Evolutionary conservation across 73 alveolate species (phyloP), one percentile per base, ranked within the genome.

Genomic region (Diophrys appendiculata): DNA sequence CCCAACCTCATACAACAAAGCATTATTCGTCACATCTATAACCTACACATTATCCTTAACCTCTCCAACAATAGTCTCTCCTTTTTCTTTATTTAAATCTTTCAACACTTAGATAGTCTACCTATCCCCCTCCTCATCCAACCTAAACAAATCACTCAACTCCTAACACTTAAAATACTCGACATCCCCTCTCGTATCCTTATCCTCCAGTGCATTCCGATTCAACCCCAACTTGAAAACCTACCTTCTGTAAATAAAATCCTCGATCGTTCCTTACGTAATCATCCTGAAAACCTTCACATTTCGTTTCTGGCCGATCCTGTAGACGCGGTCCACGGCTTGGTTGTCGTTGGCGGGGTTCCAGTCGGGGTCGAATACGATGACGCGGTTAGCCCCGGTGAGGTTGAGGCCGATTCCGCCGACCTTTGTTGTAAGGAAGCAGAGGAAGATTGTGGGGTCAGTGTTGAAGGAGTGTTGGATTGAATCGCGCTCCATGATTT

Each of bases 361-460:
- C 97, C 97, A 91, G 31, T 91, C 95, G 13, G 97, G 97, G 53
- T 91, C 97, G 2, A 88, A 85, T 43, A 91, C 69, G 28, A 91
- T 86, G 27, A 88, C 97, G 1, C 97, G 54, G 77, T 91, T 76
- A 55, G 97, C 97, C 2, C 92, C 95, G 24, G 94, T 91, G 24
- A 88, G 87, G 29, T 85, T 88, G 55, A 91, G 79, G 14, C 97
- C 97, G 52, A 88, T 72, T 22, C 97, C 97, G 22, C 94, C 97
- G 26, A 91, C 97, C 60, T 87, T 88, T 68, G 93, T 83, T 35
- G 94, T 88, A 22, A 81, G 78, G 14, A 86, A 72, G 32, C 86
- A 79, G 78, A 84, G 35, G 52, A 80, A 86, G 43, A 68, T 70
- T 5, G 75, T 81, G 65, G 73, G 71, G 35, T 69, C 85, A 68